Evolutionary conservation across 495 filamentous ascomycete genomes (phyloP).

Genomic region (Xylaria grammica): DNA sequence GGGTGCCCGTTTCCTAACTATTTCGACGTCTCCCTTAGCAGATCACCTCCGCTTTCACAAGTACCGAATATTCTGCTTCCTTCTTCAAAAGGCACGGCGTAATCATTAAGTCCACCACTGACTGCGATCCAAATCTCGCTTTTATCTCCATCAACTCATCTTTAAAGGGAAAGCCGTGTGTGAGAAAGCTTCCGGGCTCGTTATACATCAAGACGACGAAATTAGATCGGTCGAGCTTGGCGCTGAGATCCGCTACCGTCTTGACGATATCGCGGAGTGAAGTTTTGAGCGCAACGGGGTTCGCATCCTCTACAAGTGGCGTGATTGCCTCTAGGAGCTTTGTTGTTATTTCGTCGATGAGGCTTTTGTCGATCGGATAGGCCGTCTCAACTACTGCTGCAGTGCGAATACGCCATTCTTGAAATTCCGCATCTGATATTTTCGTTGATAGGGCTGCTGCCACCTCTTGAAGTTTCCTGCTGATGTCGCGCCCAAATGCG

Average conservation of each 20-base stretch:
- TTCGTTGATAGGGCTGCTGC: conserved; percentile 14
- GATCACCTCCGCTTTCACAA: conserved; percentile 37
- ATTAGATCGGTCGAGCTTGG: conserved; percentile 22
- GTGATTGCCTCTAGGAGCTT: conserved; percentile 21
- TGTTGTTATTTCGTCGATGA: conserved; percentile 17
- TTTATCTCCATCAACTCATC: conserved; percentile 31
- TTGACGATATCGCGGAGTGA: conserved; percentile 23
- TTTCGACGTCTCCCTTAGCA: conserved; percentile 20
- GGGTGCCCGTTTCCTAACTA: neutral
- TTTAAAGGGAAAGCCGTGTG: conserved; percentile 27
- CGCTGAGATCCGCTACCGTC: conserved; percentile 27
- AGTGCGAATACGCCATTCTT: conserved; percentile 32
- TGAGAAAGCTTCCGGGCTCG: conserved; percentile 28
- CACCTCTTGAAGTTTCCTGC: conserved; percentile 22
- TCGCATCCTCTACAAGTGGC: conserved; percentile 19
- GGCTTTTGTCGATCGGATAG: conserved; percentile 17
- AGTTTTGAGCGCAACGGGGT: conserved; percentile 15
- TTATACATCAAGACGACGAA: conserved; percentile 32
- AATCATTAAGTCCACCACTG: conserved; percentile 34
- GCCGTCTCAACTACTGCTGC: conserved; percentile 23
- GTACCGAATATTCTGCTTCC: conserved; percentile 29
- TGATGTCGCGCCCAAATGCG: conserved; percentile 31
- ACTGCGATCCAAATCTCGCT: conserved; percentile 19
- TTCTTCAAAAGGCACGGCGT: conserved; percentile 36
- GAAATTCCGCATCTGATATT: conserved; percentile 20